Base-by-base conservation (phyloP, 2,329 filamentous ascomycete genomes). In the Onygenales sp. region DNA sequence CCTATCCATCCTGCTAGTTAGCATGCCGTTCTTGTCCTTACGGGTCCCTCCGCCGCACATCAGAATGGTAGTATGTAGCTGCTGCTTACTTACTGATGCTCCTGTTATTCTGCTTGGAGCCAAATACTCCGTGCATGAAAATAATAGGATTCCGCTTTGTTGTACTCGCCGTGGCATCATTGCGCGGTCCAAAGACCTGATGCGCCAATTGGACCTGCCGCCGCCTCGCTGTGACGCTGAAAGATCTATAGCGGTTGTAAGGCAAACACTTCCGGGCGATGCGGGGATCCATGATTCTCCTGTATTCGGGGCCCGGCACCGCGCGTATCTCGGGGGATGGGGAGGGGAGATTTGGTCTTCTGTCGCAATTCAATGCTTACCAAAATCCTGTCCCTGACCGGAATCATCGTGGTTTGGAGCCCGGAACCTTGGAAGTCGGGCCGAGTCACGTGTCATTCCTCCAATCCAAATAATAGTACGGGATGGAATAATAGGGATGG, bases 41-140 rank as follows among this genome's bases (percentile, higher is more conserved):
- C 17, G 17, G 17, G 17, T 11, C 10, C 7, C 37, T 39, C 37
- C 37, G 37, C 37, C 37, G 9, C 37, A 39, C 37, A 39, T n/a
- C 37, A 39, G 37, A 11, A 39, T 39, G 7, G 10, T 39, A 10
- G 37, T n/a, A 39, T 39, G 37, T 13, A 27, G 21, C 21, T 27
- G 21, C 34, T 49, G 52, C 84, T 71, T 76, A 94, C 90, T 89
- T 95, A 85, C 89, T 94, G 59, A 95, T 90, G 63, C 80, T 86
- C 70, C 89, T 77, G 67, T 95, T 94, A 69, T 96, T 96, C 75
- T 88, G 59, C 50, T 93, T 95, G 49, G 88, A 95, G 27, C 91
- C 91, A 63, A 96, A 95, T 10, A 96, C 77, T 2, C 91, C 91
- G 67, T 96, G 91, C 62, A 96, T 82, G 59, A 96, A 86, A 54